Evolutionary conservation across 768 basidiomycete species (phyloP), one percentile per base, ranked within the genome.

Genomic region (Chalciporus piperatus): DNA sequence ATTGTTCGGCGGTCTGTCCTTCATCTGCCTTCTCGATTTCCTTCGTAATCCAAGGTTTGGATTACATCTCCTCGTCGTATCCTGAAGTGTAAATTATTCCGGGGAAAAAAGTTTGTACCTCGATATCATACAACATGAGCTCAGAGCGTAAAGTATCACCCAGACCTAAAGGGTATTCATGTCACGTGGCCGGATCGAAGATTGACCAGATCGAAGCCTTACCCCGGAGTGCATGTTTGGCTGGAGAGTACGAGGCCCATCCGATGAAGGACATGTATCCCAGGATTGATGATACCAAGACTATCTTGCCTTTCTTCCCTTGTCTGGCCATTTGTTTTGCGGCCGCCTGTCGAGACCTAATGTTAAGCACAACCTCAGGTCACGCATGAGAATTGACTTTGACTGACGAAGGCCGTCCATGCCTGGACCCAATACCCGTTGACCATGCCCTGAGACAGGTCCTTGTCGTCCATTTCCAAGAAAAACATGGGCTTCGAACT

Each of bases 121-220:
- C 33, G 14, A 33, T 33, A 33, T 16, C 14, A 11, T 33, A 33
- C 14, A 38, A 87, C 58, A 81, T 69, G 48, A 90, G 70, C 62
- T 93, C 92, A 42, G 82, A 85, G 4, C 85, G 82, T 10, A 95
- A 74, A 0, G 85, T 76, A 50, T 95, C 92, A 11, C 87, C 88
- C 0, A 95, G 81, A 20, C 87, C 89, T 91, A 61, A 8, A 23
- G 3, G 30, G 10, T 5, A 7, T 8, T 30, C 28, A 30, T 22
- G 2, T 22, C 22, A 22, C 22, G 4, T 22, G 22, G 4, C 22
- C 22, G 2, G 22, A 2, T 22, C 22, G 22, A 22, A 22, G 22
- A 22, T 22, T 22, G 22, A 22, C 2, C 4, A 22, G 22, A 22
- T 22, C 22, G 28, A n/a, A n/a, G n/a, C n/a, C 28, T 7, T 32